phyloP scores from a whole-genome alignment of 1,284 basidiomycete genomes.

The Naganishia liquefaciens region DNA sequence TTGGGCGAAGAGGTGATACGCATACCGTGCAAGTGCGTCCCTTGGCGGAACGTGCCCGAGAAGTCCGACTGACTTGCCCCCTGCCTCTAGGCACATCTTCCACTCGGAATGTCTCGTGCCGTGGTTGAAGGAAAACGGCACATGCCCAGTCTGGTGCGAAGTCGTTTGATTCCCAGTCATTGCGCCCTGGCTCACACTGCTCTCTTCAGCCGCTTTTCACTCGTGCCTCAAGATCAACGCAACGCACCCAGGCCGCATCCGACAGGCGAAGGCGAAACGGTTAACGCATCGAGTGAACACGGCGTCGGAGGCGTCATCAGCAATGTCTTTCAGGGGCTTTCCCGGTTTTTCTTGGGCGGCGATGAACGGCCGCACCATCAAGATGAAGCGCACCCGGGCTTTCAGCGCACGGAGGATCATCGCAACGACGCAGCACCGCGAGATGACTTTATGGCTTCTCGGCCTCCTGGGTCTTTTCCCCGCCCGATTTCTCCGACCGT shows the following conservation, averaged over 20 bases:
- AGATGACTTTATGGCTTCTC: neutral
- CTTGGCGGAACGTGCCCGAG: no score
- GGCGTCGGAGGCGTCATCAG: constrained; percentile 16
- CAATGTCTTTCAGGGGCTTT: constrained; percentile 23
- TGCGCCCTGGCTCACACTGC: neutral
- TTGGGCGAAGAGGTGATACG: constrained; percentile 46
- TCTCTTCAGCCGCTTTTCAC: constrained; percentile 47
- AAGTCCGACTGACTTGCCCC: neutral
- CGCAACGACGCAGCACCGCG: neutral
- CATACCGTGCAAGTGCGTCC: constrained; percentile 48
- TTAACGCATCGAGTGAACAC: neutral
- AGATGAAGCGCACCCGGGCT: neutral
- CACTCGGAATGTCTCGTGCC: constrained; percentile 51
- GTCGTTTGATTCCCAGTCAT: neutral
- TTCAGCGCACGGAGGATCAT: neutral
- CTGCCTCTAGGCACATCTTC: constrained; percentile 45
- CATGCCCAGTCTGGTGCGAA: constrained; percentile 52
- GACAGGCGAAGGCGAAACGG: neutral
- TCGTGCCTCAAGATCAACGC: constrained; percentile 44
- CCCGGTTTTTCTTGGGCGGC: constrained; percentile 16
- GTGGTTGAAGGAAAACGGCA: constrained; percentile 52
- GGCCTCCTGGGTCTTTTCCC: constrained; percentile 9
- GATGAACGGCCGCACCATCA: neutral
- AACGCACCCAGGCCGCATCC: neutral
- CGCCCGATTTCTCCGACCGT: constrained; percentile 10